Base-by-base conservation (phyloP, 805 yeast genomes). In the Saturnispora gosingensis region DNA sequence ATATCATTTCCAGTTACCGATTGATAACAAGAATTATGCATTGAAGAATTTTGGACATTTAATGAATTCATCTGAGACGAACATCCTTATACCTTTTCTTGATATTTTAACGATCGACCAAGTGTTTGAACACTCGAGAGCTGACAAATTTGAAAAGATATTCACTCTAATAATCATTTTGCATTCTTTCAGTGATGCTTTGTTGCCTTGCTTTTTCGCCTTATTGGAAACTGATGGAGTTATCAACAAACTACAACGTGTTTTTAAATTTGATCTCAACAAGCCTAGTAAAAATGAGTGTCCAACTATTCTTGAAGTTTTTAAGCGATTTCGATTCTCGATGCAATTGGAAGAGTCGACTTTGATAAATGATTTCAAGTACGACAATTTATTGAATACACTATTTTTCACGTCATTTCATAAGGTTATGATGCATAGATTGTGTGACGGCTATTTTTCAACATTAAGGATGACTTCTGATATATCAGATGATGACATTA, bases 1-100 rank as follows among this genome's bases (percentile, higher is more conserved):
- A 32, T 59, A 59, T 48, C 64, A 64, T 46, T 66, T 63, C 40
- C 63, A 62, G 43, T 48, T 64, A 24, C 62, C 64, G 5, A 48
- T 39, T 16, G 39, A 51, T 6, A 61, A 60, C 48, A 50, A 50
- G 7, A 57, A 58, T 48, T 64, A 60, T 50, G 66, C 60, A 1
- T 63, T 66, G 43, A 60, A 52, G 48, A 62, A 58, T 39, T 65
- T 61, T 54, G 66, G 63, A 5, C 38, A 16, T 7, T 44, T 66
- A 2, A 48, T 65, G 9, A 42, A 52, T 11, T 35, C 46, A 8
- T 34, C 45, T 9, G 39, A 27, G 16, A 25, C 28, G 4, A 48
- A 48, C 50, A 52, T 51, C 49, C 35, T 53, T 40, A 28, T 46
- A 39, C 36, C 61, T 56, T 34, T 54, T 58, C 51, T 53, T 10